phyloP scores from a whole-genome alignment of 805 yeast species.

The Hanseniaspora clermontiae region DNA sequence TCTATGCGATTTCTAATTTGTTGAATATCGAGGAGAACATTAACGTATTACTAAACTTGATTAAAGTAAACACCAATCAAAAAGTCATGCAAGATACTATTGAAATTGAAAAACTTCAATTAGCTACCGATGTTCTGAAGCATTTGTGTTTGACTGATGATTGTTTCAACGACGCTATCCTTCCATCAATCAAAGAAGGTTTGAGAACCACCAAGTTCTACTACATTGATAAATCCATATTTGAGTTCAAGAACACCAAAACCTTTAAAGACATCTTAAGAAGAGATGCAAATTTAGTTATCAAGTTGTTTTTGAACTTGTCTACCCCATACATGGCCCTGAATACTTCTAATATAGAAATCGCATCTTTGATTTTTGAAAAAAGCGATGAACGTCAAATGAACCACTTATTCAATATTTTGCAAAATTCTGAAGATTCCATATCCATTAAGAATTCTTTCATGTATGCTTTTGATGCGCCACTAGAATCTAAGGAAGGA shows the following conservation, averaged over 20 bases:
- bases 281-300: not conserved
- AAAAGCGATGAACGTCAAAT: constrained; percentile 1
- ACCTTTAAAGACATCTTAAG: constrained; percentile 4
- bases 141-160: constrained; percentile 4
- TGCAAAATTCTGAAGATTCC: not conserved
- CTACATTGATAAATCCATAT: constrained; percentile 10
- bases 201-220: constrained; percentile 4
- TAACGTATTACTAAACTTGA: constrained; percentile 42
- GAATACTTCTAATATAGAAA: not conserved
- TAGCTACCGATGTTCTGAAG: not conserved
- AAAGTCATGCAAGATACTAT: not conserved
- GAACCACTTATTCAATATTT: not conserved
- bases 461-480: constrained; percentile 49
- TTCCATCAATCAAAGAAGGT: constrained; percentile 6
- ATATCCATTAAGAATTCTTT: constrained; percentile 56
- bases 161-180: constrained; percentile 6
- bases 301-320: not conserved
- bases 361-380: not conserved
- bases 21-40: constrained; percentile 27
- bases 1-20: constrained; percentile 23
- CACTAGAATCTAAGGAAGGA: constrained; percentile 30
- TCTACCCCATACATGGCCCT: not conserved
- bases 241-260: constrained; percentile 9
- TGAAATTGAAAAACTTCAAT: not conserved
- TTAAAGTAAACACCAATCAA: not conserved